Percentiles rank a stretch among this genome's conserved stretches.
Conservation (phyloP, 352 stramenopile species). For the Phytophthora palmivora region DNA sequence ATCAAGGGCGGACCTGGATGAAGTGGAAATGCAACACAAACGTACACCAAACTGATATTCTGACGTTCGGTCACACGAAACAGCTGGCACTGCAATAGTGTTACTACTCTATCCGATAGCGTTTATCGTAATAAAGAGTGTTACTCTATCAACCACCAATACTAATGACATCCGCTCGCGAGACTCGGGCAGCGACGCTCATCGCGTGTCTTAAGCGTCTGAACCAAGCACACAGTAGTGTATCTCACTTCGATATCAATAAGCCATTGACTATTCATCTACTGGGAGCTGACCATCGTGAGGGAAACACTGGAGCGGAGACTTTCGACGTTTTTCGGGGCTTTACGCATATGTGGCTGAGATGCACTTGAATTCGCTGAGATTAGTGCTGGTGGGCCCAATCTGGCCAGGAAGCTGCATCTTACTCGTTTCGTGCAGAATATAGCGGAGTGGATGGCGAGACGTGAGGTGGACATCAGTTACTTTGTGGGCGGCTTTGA, state of each 20-base stretch:
- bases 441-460: constrained; percentile 11
- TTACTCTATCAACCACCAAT: constrained; percentile 9
- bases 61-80: constrained; percentile 8
- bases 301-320: constrained; percentile 66
- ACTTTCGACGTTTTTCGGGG: constrained; percentile 65
- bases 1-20: background rate
- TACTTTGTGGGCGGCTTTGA: constrained; percentile 85
- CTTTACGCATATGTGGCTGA: constrained; percentile 58
- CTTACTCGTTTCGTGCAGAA: constrained; percentile 31
- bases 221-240: constrained; percentile 17
- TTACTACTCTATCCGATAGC: background rate
- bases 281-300: constrained; percentile 78
- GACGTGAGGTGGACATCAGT: constrained; percentile 47
- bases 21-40: constrained; percentile 22
- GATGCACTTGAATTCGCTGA: constrained; percentile 43
- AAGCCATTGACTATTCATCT: constrained; percentile 66
- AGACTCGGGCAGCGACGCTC: constrained; percentile 47
- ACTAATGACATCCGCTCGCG: constrained; percentile 8
- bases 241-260: constrained; percentile 4
- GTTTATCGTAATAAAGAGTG: too few species aligned
- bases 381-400: constrained; percentile 80
- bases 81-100: background rate
- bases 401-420: constrained; percentile 70
- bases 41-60: constrained; percentile 23
- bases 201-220: constrained; percentile 40